Evolutionary conservation across 2,329 filamentous ascomycete genomes (phyloP).

Genomic region (Ophiosphaerella narmari): DNA sequence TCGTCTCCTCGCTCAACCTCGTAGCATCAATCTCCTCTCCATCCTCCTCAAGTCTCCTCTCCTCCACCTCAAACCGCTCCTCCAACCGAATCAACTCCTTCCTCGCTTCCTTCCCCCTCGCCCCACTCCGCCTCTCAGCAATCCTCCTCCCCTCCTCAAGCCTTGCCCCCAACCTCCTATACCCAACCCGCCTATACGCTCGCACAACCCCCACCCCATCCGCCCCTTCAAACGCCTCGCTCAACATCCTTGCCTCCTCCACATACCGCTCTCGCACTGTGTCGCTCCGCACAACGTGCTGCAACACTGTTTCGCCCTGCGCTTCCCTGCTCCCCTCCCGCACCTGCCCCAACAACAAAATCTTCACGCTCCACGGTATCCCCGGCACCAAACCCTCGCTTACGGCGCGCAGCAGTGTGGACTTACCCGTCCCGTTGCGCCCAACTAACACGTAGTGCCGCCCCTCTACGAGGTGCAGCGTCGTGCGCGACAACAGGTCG

Average conservation of each 20-base stretch:
- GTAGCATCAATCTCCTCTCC: conserved; percentile 62
- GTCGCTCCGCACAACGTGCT: conserved; percentile 66
- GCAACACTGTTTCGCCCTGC: conserved; percentile 58
- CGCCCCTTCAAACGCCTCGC: conserved; percentile 61
- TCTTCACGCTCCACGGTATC: conserved; percentile 43
- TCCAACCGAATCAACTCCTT: conserved; percentile 74
- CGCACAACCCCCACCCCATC: conserved; percentile 64
- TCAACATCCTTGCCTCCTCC: conserved; percentile 65
- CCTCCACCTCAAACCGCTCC: conserved; percentile 65
- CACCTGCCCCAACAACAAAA: conserved; percentile 45
- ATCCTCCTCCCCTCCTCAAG: conserved; percentile 74
- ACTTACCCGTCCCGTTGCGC: conserved; percentile 82
- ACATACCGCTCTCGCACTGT: conserved; percentile 59
- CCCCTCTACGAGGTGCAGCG: conserved; percentile 72
- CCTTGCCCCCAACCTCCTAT: conserved; percentile 65
- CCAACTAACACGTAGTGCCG: conserved; percentile 78
- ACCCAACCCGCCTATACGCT: conserved; percentile 65
- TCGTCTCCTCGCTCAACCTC: conserved; percentile 66
- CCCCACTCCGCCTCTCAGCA: conserved; percentile 73
- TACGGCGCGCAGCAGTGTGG: conserved; percentile 75
- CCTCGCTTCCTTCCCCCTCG: conserved; percentile 74
- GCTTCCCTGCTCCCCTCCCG: conserved; percentile 32
- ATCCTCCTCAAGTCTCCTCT: conserved; percentile 55
- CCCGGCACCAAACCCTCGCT: conserved; percentile 79
- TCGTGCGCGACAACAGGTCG: conserved; percentile 73